Evolutionary conservation across 1,284 basidiomycete species (phyloP).

Genomic region (Sporisorium iseilematis-ciliati): DNA sequence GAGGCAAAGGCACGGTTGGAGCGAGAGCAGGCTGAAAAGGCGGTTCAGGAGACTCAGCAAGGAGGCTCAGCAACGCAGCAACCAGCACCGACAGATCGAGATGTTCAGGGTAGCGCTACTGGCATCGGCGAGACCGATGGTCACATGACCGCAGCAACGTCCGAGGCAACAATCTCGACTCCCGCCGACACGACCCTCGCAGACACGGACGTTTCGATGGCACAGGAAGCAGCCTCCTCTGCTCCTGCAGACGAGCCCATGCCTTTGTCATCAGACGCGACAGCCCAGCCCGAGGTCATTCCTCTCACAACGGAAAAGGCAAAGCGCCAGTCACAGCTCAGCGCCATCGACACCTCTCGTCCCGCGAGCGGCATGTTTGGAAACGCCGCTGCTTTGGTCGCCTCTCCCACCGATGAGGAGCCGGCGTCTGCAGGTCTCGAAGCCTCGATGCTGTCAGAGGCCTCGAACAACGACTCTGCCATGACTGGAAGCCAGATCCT

Average conservation of each 20-base stretch:
- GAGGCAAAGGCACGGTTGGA: conserved; percentile 39
- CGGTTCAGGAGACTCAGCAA: conserved; percentile 11
- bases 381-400: conserved; percentile 1
- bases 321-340: conserved; percentile 15
- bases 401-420: conserved; percentile 26
- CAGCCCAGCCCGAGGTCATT: neutral
- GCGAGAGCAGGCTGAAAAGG: conserved; percentile 29
- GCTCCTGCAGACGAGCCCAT: conserved; percentile 27
- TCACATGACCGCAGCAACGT: neutral
- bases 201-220: neutral
- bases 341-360: conserved; percentile 22
- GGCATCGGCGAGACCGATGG: neutral
- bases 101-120: neutral
- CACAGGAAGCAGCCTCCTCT: neutral
- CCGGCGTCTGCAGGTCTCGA: conserved; percentile 13
- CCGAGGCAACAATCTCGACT: neutral
- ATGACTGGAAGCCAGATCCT: conserved; percentile 22
- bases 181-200: neutral
- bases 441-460: conserved; percentile 28
- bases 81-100: neutral
- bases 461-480: conserved; percentile 11
- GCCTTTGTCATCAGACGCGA: conserved; percentile 14
- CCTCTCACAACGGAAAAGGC: neutral
- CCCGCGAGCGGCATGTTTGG: conserved; percentile 5
- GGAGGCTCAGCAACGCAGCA: neutral